Evolutionary conservation across 306 rosid genomes (phyloP).

Genomic region (Sicyos edulis): DNA sequence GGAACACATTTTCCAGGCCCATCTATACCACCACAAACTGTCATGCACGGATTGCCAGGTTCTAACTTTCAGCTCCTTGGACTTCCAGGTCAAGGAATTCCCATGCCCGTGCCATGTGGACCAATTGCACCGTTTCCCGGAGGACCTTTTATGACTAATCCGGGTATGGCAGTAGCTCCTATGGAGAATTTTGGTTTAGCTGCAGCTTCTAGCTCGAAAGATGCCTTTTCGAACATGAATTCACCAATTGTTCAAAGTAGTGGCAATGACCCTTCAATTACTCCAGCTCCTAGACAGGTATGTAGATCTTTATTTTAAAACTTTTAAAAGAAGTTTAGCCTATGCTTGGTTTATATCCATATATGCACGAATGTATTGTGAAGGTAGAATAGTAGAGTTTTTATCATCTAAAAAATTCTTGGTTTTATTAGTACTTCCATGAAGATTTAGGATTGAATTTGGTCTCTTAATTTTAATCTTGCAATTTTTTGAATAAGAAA

Average conservation of each 20-base stretch:
- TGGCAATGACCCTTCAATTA: conserved; percentile 36
- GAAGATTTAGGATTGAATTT: too few relatives aligned
- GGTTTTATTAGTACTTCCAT: too few relatives aligned
- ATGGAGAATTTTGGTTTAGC: conserved; percentile 40
- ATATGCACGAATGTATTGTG: too few relatives aligned
- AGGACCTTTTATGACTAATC: conserved; percentile 42
- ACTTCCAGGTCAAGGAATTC: conserved; percentile 62
- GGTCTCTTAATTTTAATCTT: too few relatives aligned
- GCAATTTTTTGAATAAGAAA: too few relatives aligned
- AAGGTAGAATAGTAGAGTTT: too few relatives aligned
- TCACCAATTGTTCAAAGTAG: conserved; percentile 35
- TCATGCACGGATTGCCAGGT: conserved; percentile 54
- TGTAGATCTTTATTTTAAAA: conserved; percentile 14
- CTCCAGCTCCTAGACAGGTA: conserved; percentile 49
- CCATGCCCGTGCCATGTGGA: conserved; percentile 44
- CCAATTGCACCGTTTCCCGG: conserved; percentile 42
- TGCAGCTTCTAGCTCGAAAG: conserved; percentile 44
- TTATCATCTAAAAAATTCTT: too few relatives aligned
- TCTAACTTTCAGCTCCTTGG: conserved; percentile 59
- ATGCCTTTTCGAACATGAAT: conserved; percentile 37
- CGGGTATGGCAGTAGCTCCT: conserved; percentile 42
- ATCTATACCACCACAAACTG: conserved; percentile 48
- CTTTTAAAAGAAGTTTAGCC: too few relatives aligned
- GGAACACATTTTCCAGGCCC: conserved; percentile 63
- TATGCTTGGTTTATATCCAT: too few relatives aligned